Evolutionary conservation across 2,329 filamentous ascomycete genomes (phyloP).

Genomic region (Colletotrichum sp.): DNA sequence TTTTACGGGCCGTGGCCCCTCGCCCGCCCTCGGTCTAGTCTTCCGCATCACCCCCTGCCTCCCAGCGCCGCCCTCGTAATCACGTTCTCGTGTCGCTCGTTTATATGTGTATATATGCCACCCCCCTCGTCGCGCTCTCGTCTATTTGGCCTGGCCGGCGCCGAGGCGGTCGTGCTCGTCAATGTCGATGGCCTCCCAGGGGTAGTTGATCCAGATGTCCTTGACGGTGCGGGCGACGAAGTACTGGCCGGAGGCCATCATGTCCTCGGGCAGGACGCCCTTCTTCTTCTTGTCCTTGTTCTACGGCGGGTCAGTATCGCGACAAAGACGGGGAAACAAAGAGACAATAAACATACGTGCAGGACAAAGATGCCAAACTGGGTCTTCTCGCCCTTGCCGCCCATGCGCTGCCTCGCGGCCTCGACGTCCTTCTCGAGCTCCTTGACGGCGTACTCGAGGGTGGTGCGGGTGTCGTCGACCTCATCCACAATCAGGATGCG

Average conservation of each 20-base stretch:
- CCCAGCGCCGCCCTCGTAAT: neutral
- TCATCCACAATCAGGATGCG: slow-evolving; percentile 92
- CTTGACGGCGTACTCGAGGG: slow-evolving; percentile 90
- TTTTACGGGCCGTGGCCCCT: neutral
- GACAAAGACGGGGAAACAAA: too few species aligned
- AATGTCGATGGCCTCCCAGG: slow-evolving; percentile 95
- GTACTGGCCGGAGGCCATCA: slow-evolving; percentile 78
- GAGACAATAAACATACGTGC: slow-evolving; percentile 65
- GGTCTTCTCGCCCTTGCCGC: slow-evolving; percentile 70
- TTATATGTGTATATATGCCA: neutral
- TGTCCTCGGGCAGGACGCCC: slow-evolving; percentile 78
- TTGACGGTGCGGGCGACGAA: slow-evolving; percentile 84
- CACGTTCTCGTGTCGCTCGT: slow-evolving; percentile 1
- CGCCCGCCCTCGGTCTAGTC: neutral
- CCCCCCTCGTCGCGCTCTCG: slow-evolving; percentile 23
- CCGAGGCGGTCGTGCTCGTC: slow-evolving; percentile 86
- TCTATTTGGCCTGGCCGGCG: slow-evolving; percentile 42
- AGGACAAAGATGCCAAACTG: slow-evolving; percentile 95
- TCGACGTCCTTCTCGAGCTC: slow-evolving; percentile 96
- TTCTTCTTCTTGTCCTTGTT: slow-evolving; percentile 99
- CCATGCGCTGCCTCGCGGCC: slow-evolving; percentile 75
- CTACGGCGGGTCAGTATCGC: slow-evolving; percentile 27
- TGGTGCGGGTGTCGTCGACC: slow-evolving; percentile 94
- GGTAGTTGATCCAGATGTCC: slow-evolving; percentile 99
- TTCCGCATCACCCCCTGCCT: neutral